Base-by-base conservation (phyloP, 805 yeast species). In the Wickerhamiella hasegawae region DNA sequence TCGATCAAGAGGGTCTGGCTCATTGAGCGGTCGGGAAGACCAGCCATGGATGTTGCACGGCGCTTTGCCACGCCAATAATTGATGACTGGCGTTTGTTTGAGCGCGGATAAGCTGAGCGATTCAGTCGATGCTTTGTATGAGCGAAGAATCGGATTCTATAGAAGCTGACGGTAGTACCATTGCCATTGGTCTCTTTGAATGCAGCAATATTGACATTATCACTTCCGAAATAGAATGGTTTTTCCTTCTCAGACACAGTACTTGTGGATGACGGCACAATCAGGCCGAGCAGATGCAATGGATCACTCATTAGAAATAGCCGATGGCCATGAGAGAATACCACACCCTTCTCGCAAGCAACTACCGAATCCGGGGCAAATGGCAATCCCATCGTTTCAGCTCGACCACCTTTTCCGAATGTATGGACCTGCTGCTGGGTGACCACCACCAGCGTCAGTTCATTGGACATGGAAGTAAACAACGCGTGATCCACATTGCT, bases 301-400 rank as follows among this genome's bases (percentile, higher is more conserved):
- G 94, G 87, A 49, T 81, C 92, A 1, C 73, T 64, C 39, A 83
- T 51, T 0, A 92, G 73, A 35, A 82, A 60, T 44, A 80, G 77
- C 35, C 59, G 54, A 3, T 50, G 52, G 18, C 37, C 38, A 24
- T 41, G 39, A 12, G 31, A 80, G 17, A 80, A 46, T 0, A 84
- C 56, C 3, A 82, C 48, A 0, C 95, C 95, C 28, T 69, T 64
- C 18, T 71, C 72, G 46, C 73, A 77, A 9, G 77, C 66, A 40
- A 76, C 66, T 2, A 77, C 85, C 19, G 61, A 61, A 25, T 59
- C 63, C 18, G 80, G 65, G 5, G 59, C 58, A 43, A 83, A 80
- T 0, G 95, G 92, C 41, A 84, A 69, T 44, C 72, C 73, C 9
- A 75, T 67, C 1, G 68, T 63, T 38, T 69, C 69, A 1, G 69